Evolutionary conservation across 257 asterid genomes (phyloP).

Genomic region (Solanum microdontum): DNA sequence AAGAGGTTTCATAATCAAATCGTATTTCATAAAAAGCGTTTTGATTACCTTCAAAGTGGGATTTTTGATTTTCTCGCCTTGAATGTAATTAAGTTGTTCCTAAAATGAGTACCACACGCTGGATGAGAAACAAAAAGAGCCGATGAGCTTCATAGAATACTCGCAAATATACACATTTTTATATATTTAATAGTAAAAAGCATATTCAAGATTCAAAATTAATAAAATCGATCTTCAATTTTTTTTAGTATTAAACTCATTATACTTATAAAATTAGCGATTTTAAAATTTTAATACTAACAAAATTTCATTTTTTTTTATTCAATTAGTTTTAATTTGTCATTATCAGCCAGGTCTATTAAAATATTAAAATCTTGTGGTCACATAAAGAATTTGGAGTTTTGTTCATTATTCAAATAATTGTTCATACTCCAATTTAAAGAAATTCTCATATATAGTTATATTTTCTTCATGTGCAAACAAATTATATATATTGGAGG

Average conservation of each 20-base stretch:
- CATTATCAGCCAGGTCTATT: background rate
- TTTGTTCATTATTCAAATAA: background rate
- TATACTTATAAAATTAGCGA: background rate
- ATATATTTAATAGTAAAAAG: too few species aligned
- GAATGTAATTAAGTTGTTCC: background rate
- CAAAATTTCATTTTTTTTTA: background rate
- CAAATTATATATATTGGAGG: background rate
- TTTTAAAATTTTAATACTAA: too few species aligned
- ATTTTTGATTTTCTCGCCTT: background rate
- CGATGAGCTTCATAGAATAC: background rate
- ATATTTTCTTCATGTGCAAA: background rate
- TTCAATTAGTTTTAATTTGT: background rate
- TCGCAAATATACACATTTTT: background rate
- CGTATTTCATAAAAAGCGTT: accelerated
- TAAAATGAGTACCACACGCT: accelerated
- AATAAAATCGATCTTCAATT: background rate
- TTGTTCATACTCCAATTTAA: background rate
- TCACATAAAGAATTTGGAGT: background rate
- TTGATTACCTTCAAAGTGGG: background rate
- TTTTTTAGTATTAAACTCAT: background rate
- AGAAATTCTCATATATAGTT: background rate
- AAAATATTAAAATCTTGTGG: background rate
- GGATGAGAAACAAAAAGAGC: background rate
- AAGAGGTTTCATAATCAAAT: accelerated
- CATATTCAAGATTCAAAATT: background rate